Evolutionary conservation across 768 basidiomycete species (phyloP), one percentile per base, ranked within the genome.

Genomic region (Pisolithus albus): DNA sequence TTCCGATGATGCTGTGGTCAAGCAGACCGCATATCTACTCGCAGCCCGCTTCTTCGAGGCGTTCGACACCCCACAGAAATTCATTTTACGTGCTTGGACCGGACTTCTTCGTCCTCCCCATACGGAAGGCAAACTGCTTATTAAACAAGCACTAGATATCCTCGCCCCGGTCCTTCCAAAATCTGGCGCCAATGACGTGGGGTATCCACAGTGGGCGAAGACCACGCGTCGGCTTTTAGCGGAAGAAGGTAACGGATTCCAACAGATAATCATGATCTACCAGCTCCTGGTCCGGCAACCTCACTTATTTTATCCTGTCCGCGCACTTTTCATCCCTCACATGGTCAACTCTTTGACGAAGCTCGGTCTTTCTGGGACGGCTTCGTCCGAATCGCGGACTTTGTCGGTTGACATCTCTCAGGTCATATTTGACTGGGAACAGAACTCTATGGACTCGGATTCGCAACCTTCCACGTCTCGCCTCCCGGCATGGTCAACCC

Each of bases 401-500:
- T 71, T 98, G 39, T 90, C 92, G 19, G 80, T 97, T 52, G 96
- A 99, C 53, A 81, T 94, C 34, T 75, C 94, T 13, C 92, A 96
- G 64, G 83, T 93, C 38, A 86, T 99, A 34, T 90, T 92, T 62
- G 80, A 84, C 39, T 99, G 96, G 96, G 96, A 98, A 65, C 84
- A 88, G 67, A 79, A 68, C 76, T 76, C 53, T 7, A 67, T 73
- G 53, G 61, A 65, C 7, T 46, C 56, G 1, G 67, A 65, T 49
- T 51, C 53, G 1, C 64, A 56, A 21, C 41, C 59, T n/a, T 55
- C 54, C n/a, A 57, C 47, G 30, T 53, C 38, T 68, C 69, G 43
- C 54, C 64, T 43, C 50, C 62, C 34, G 5, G 19, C 47, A 3
- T 94, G 92, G 90, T 67, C 79, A 19, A 89, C 88, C 0, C 91